These are phyloP conservation scores for Fusarium albosuccineum DNA, from an alignment of 2,329 filamentous ascomycete genomes.

Conservation along the genomic window DNA sequence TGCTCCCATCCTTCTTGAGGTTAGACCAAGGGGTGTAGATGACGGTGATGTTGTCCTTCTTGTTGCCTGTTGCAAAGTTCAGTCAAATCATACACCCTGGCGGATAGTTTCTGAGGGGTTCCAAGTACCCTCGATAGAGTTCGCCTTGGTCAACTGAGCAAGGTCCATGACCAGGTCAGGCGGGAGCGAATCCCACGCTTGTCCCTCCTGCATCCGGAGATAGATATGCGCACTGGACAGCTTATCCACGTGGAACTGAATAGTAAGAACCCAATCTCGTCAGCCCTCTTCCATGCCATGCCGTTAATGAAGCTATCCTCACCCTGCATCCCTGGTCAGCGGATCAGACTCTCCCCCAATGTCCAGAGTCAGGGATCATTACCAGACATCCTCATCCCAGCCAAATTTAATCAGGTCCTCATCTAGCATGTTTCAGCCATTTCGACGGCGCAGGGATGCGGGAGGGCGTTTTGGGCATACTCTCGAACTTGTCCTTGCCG, in stretches of 20 bases:
- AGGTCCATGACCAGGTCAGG: conserved; percentile 83
- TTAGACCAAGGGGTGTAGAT: conserved; percentile 99
- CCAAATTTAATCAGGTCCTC: conserved; percentile 96
- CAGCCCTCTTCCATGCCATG: neutral
- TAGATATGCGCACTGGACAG: conserved; percentile 97
- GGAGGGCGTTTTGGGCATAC: conserved; percentile 65
- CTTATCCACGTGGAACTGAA: conserved; percentile 95
- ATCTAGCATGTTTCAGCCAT: conserved; percentile 67
- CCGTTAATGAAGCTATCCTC: conserved; percentile 11
- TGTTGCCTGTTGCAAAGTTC: conserved; percentile 77
- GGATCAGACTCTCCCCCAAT: neutral
- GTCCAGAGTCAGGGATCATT: conserved; percentile 43
- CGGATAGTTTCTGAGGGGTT: conserved; percentile 11
- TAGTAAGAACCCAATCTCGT: neutral
- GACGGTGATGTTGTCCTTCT: conserved; percentile 96
- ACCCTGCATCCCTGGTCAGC: conserved; percentile 38
- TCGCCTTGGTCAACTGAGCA: conserved; percentile 98
- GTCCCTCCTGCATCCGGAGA: conserved; percentile 81
- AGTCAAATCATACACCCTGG: neutral
- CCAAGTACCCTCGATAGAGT: conserved; percentile 88
- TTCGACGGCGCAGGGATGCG: conserved; percentile 17
- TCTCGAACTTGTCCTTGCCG: conserved; percentile 99
- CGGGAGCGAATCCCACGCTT: conserved; percentile 87
- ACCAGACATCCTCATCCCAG: conserved; percentile 97
- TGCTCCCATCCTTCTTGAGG: conserved; percentile 92